Conservation (phyloP, 352 stramenopile species). For the Phytopythium vexans region DNA sequence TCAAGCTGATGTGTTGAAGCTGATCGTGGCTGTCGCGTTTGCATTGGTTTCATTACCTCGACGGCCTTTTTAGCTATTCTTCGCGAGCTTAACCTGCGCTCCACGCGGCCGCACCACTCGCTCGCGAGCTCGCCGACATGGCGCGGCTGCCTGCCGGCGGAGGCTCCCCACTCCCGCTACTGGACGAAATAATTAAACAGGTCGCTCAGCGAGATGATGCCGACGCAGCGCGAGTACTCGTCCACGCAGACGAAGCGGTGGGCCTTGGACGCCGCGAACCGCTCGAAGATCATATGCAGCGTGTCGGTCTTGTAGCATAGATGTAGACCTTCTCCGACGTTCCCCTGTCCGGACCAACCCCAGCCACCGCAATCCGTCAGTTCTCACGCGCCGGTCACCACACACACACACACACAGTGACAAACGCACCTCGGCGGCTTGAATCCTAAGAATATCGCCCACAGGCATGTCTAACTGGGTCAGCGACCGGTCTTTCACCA, state of each 20-base stretch:
- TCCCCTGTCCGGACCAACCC: constrained; percentile 40
- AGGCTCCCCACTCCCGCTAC: constrained; percentile 31
- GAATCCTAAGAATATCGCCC: constrained; percentile 82
- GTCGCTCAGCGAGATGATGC: constrained; percentile 84
- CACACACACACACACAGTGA: background rate
- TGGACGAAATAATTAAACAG: constrained; percentile 91
- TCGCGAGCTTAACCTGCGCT: background rate
- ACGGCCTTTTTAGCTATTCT: too few species aligned
- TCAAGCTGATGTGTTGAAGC: too few species aligned
- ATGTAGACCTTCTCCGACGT: constrained; percentile 78
- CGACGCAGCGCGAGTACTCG: constrained; percentile 78
- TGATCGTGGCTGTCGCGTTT: too few species aligned
- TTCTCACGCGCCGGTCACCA: background rate
- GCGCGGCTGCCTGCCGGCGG: background rate
- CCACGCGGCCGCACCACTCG: background rate
- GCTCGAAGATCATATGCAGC: constrained; percentile 89
- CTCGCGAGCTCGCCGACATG: background rate
- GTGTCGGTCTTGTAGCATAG: constrained; percentile 88
- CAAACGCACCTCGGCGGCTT: constrained; percentile 71
- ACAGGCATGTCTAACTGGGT: constrained; percentile 89
- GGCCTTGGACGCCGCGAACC: constrained; percentile 83
- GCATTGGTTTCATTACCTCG: too few species aligned
- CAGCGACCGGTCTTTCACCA: constrained; percentile 86
- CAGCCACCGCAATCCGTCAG: constrained; percentile 1
- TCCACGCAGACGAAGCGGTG: constrained; percentile 85